Percentiles rank a stretch among this genome's conserved stretches.
Evolutionary conservation across 768 basidiomycete genomes (phyloP).

Genomic region (Collybiopsis luxurians): DNA sequence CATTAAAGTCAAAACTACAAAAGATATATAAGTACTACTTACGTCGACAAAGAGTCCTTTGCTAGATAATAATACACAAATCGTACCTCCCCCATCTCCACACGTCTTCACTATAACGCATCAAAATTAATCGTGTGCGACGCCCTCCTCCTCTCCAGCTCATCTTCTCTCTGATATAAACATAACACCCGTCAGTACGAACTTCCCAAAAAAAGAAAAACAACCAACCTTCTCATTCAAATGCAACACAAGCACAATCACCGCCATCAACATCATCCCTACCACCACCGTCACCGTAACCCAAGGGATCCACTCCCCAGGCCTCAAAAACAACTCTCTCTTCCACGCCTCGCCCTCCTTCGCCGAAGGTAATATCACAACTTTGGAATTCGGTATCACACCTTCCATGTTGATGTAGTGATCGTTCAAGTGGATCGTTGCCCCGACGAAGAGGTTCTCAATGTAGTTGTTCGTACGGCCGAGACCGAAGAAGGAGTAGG

Average conservation of each 20-base stretch:
- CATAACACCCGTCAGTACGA: constrained; percentile 10
- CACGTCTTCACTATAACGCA: constrained; percentile 52
- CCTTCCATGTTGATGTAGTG: constrained; percentile 95
- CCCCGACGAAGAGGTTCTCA: constrained; percentile 96
- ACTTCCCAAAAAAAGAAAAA: background rate
- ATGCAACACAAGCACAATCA: constrained; percentile 85
- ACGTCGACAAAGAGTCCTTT: too few relatives aligned
- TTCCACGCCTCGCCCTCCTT: constrained; percentile 69
- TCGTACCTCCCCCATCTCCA: background rate
- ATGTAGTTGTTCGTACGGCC: constrained; percentile 99
- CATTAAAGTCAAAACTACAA: too few relatives aligned
- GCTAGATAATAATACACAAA: too few relatives aligned
- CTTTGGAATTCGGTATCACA: constrained; percentile 94
- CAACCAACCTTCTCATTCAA: constrained; percentile 83
- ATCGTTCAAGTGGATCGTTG: constrained; percentile 66
- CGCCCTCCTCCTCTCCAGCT: constrained; percentile 80
- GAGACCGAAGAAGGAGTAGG: constrained; percentile 94
- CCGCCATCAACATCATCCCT: constrained; percentile 68
- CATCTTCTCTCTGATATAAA: constrained; percentile 78
- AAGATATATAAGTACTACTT: too few relatives aligned
- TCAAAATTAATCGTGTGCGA: constrained; percentile 99
- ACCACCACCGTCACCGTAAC: constrained; percentile 86
- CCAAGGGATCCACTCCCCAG: constrained; percentile 98
- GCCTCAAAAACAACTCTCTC: constrained; percentile 84
- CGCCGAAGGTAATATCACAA: constrained; percentile 83